Evolutionary conservation across 1,284 basidiomycete species (phyloP).

Genomic region (Irpex rosettiformis): DNA sequence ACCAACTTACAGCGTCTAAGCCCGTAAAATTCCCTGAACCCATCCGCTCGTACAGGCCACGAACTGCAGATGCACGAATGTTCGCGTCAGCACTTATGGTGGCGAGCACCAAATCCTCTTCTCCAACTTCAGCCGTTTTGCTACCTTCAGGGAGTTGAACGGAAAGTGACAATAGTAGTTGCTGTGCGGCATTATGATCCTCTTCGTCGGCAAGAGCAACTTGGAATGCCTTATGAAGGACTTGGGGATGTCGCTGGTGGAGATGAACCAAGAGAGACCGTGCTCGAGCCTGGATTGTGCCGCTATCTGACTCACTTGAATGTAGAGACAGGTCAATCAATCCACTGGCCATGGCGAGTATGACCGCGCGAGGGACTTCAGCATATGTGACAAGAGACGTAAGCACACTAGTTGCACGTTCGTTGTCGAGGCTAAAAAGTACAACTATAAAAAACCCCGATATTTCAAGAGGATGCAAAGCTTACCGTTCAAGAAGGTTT

Average conservation of each 20-base stretch:
- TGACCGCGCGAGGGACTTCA: constrained; percentile 36
- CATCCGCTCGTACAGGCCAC: constrained; percentile 41
- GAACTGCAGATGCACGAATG: constrained; percentile 50
- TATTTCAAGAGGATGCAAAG: not conserved
- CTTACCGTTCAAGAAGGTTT: constrained; percentile 42
- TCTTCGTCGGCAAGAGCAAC: constrained; percentile 35
- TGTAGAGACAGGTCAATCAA: constrained; percentile 8
- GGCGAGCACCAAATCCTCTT: constrained; percentile 46
- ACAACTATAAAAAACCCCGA: constrained; percentile 10
- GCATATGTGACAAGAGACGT: constrained; percentile 41
- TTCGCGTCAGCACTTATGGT: constrained; percentile 50
- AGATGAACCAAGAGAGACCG: constrained; percentile 17
- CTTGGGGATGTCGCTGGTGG: constrained; percentile 41
- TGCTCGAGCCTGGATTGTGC: not conserved
- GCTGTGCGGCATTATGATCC: constrained; percentile 40
- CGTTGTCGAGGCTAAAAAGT: constrained; percentile 41
- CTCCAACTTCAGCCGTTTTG: constrained; percentile 7
- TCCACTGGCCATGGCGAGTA: constrained; percentile 40
- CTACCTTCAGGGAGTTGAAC: constrained; percentile 28
- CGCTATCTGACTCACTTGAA: not conserved
- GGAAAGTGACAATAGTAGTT: constrained; percentile 52
- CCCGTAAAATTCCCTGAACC: constrained; percentile 26
- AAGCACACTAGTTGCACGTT: constrained; percentile 35
- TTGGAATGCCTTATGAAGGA: constrained; percentile 41
- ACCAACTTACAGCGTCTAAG: constrained; percentile 38